A percentile compares a stretch with the other conserved stretches of the same genome.
These are phyloP conservation scores for Colletotrichum plurivorum DNA, from an alignment of 2,329 filamentous ascomycete genomes.

Conservation along the genomic window DNA sequence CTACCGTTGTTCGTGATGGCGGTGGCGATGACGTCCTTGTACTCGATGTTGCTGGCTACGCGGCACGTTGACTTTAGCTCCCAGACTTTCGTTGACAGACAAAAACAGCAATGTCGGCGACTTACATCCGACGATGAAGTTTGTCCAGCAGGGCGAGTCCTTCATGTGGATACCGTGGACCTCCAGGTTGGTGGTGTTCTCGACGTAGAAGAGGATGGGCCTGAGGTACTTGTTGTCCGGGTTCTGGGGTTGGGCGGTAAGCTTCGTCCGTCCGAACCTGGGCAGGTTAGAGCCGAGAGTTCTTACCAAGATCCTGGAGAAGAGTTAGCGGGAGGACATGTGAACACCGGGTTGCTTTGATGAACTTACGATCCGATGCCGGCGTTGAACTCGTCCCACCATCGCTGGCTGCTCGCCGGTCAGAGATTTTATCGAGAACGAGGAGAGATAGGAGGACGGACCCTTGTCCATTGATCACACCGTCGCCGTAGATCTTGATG, in stretches of 20 bases:
- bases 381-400: conserved; percentile 59
- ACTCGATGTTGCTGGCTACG: conserved; percentile 62
- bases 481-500: conserved; percentile 72
- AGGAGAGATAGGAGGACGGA: background rate
- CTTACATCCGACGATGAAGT: conserved; percentile 69
- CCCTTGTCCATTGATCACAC: conserved; percentile 70
- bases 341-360: background rate
- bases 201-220: conserved; percentile 73
- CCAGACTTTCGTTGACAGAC: background rate
- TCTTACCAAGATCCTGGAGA: conserved; percentile 1
- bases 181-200: conserved; percentile 72
- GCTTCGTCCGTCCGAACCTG: too few relatives aligned
- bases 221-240: conserved; percentile 69
- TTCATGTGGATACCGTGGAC: conserved; percentile 72
- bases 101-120: background rate
- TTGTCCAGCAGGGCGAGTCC: conserved; percentile 75
- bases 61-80: background rate
- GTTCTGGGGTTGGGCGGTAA: conserved; percentile 56
- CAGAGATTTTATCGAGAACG: background rate
- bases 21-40: conserved; percentile 68
- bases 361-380: conserved; percentile 41
- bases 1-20: conserved; percentile 62
- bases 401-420: conserved; percentile 48
- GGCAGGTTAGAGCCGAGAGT: background rate
- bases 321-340: background rate